These are phyloP conservation scores for Aquilaria sinensis DNA, from an alignment of 345 rosid species.

Conservation along the genomic window DNA sequence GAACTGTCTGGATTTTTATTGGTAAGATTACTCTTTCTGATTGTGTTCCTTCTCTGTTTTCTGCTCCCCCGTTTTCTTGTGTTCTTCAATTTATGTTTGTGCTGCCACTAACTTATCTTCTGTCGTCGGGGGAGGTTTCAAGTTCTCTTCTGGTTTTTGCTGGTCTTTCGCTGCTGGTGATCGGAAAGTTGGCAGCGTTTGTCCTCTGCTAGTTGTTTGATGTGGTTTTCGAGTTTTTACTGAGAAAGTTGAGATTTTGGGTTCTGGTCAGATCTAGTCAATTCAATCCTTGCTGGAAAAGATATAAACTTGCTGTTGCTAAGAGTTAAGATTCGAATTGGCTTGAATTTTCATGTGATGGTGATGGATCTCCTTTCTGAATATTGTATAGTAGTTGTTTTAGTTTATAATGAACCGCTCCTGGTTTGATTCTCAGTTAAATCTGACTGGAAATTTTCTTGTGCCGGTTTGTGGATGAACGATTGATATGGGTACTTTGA, in stretches of 20 bases:
- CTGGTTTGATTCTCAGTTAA: background rate
- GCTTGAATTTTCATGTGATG: too few species aligned
- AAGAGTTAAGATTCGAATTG: too few species aligned
- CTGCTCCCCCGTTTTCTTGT: background rate
- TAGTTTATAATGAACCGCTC: conserved; percentile 1
- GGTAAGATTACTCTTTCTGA: conserved; percentile 9
- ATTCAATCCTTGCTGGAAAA: too few species aligned
- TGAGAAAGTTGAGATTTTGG: background rate
- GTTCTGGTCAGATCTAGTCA: background rate
- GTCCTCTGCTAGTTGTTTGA: conserved; percentile 1
- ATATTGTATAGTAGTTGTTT: conserved; percentile 15
- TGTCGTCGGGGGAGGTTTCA: background rate
- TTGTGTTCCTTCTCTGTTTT: background rate
- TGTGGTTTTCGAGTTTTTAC: conserved; percentile 1
- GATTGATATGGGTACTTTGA: background rate
- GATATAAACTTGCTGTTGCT: too few species aligned
- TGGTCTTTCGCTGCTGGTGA: background rate
- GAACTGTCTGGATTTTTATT: background rate
- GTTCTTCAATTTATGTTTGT: background rate
- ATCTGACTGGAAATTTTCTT: background rate
- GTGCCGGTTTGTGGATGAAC: background rate
- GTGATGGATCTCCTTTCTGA: too few species aligned
- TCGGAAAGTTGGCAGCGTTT: background rate
- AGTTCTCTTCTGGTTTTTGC: background rate
- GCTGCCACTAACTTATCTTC: background rate